These are phyloP conservation scores for Ensete ventricosum DNA, from an alignment of 176 grass and related monocot species.

Conservation along the genomic window DNA sequence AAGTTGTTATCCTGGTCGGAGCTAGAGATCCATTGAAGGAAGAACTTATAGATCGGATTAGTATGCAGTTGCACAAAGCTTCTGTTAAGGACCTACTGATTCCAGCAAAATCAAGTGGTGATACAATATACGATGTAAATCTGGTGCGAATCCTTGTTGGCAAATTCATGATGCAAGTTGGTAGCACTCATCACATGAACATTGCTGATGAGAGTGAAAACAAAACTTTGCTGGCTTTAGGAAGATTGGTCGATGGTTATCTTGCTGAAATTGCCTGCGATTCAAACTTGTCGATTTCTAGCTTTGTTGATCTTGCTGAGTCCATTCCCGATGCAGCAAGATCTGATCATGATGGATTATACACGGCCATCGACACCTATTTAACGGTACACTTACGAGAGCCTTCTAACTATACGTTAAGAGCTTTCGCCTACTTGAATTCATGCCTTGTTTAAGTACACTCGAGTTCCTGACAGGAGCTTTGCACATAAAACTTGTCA, in stretches of 20 bases:
- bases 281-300: constrained; percentile 58
- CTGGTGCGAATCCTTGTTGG: constrained; percentile 71
- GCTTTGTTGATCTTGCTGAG: constrained; percentile 61
- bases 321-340: constrained; percentile 63
- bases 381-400: constrained; percentile 54
- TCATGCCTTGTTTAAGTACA: constrained; percentile 1
- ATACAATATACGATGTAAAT: constrained; percentile 48
- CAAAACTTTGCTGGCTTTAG: constrained; percentile 62
- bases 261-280: constrained; percentile 76
- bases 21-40: constrained; percentile 59
- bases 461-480: constrained; percentile 9
- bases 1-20: constrained; percentile 76
- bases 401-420: too few relatives aligned
- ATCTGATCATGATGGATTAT: constrained; percentile 68
- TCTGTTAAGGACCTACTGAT: constrained; percentile 76
- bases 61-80: constrained; percentile 77
- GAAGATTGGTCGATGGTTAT: constrained; percentile 71
- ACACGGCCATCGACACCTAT: constrained; percentile 84
- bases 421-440: too few relatives aligned
- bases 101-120: constrained; percentile 30
- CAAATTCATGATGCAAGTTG: constrained; percentile 58
- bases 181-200: constrained; percentile 27
- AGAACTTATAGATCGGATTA: constrained; percentile 65
- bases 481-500: not conserved
- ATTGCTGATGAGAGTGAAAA: constrained; percentile 54